Conservation (phyloP, 495 filamentous ascomycete species). For the Neurospora sp. region DNA sequence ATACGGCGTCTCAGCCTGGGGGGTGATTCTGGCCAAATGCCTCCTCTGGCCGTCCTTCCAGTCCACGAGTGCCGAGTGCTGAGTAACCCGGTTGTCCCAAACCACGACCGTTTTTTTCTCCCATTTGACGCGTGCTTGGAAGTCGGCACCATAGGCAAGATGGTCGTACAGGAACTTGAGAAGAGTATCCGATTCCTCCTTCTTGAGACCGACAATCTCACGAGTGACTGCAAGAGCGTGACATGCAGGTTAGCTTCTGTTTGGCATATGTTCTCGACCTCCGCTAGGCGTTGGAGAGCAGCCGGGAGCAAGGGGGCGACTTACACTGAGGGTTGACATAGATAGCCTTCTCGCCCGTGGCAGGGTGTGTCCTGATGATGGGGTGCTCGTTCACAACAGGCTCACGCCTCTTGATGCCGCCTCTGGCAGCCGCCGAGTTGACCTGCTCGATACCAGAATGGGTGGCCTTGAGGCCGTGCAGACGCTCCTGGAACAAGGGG, state of each 20-base stretch:
- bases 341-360: conserved; percentile 75
- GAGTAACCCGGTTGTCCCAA: conserved; percentile 79
- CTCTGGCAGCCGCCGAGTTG: conserved; percentile 41
- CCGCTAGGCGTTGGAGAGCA: background rate
- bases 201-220: conserved; percentile 62
- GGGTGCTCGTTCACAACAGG: conserved; percentile 65
- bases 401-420: conserved; percentile 57
- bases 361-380: conserved; percentile 69
- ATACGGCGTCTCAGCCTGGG: conserved; percentile 67
- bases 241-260: conserved; percentile 4
- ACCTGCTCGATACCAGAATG: conserved; percentile 71
- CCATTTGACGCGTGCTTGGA: conserved; percentile 79
- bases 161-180: conserved; percentile 87
- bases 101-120: conserved; percentile 73
- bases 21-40: conserved; percentile 75
- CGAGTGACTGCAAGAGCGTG: conserved; percentile 47
- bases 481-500: conserved; percentile 55
- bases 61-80: conserved; percentile 68
- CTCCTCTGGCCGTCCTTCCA: conserved; percentile 70
- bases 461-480: conserved; percentile 67
- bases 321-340: conserved; percentile 82
- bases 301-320: conserved; percentile 15
- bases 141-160: conserved; percentile 70
- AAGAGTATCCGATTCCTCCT: conserved; percentile 67
- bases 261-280: background rate